phyloP scores from a whole-genome alignment of 306 rosid genomes.

The Prunus persica region DNA sequence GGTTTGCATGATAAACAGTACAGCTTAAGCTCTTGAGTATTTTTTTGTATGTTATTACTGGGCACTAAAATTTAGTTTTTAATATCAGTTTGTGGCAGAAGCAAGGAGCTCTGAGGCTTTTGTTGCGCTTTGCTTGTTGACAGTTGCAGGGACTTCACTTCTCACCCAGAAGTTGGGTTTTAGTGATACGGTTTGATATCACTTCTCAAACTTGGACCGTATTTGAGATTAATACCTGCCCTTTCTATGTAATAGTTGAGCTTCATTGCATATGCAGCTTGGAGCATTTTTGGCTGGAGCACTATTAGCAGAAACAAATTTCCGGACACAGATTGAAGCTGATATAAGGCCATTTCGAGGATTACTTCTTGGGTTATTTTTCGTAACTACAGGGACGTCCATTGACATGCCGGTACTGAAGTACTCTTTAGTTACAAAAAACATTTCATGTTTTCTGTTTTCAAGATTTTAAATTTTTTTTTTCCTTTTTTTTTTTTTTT shows the following conservation, averaged over 20 bases:
- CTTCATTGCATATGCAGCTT: conserved; percentile 58
- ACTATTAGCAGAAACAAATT: conserved; percentile 93
- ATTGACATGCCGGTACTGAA: conserved; percentile 76
- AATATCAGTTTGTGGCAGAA: conserved; percentile 93
- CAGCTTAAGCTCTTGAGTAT: conserved; percentile 13
- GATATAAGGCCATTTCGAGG: conserved; percentile 99
- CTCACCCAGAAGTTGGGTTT: conserved; percentile 93
- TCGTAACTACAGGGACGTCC: conserved; percentile 87
- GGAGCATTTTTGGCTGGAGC: conserved; percentile 99
- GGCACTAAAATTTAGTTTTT: conserved; percentile 35
- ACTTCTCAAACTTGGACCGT: conserved; percentile 13
- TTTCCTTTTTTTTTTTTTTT: too few relatives aligned
- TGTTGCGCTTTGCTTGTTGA: conserved; percentile 95
- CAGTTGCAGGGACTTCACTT: conserved; percentile 94
- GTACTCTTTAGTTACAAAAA: not conserved
- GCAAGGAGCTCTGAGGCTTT: conserved; percentile 99
- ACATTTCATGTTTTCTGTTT: not conserved
- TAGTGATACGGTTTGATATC: conserved; percentile 81
- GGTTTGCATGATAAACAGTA: conserved; percentile 43
- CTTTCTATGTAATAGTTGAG: conserved; percentile 11
- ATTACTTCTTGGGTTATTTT: conserved; percentile 92
- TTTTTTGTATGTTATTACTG: conserved; percentile 7
- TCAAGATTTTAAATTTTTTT: not conserved
- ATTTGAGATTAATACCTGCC: not conserved
- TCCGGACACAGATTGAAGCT: conserved; percentile 99